Evolutionary conservation across 2,329 filamentous ascomycete genomes (phyloP), one percentile per base, ranked within the genome.

Genomic region (Aspergillus caelatus): DNA sequence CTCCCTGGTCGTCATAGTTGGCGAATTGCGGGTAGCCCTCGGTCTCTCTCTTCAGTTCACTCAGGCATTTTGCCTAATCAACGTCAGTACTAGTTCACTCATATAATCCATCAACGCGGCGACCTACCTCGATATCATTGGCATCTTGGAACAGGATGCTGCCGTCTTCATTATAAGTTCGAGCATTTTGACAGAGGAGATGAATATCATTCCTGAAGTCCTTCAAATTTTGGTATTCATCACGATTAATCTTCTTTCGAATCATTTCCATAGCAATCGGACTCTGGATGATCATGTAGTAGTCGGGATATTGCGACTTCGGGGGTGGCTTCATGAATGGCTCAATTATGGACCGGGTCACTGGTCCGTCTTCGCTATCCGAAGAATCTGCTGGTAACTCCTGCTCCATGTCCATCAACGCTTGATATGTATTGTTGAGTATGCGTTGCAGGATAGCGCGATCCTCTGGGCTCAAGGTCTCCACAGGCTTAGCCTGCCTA

Each of bases 231-330:
- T 87, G 88, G 78, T 99, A 99, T 75, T 97, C 92, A 74, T 96
- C 92, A 79, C 92, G 94, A 83, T 97, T 97, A 81, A 99, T 97
- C 83, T 93, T 94, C 76, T 91, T 92, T 76, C 92, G 89, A 74
- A 99, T 97, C 77, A 93, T 89, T 71, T 97, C 95, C 91, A 98
- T 97, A 74, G 92, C 94, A 74, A 99, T 97, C 0, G 95, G 95
- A 60, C 89, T 90, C 74, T 90, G 88, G 77, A 99, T 99, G 77
- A 97, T 88, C 75, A 94, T 82, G 77, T 97, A 99, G 82, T 99
- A 99, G 76, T 98, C 94, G 30, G 93, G 91, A 75, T 96, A 99
- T 64, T 94, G 89, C 63, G 90, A 89, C 81, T 93, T 96, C 46
- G 93, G 90, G 1, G 94, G 94, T 36, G 97, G 84, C 74, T 95